Base-by-base conservation (phyloP, 495 filamentous ascomycete species). In the Penicillium alfredii region DNA sequence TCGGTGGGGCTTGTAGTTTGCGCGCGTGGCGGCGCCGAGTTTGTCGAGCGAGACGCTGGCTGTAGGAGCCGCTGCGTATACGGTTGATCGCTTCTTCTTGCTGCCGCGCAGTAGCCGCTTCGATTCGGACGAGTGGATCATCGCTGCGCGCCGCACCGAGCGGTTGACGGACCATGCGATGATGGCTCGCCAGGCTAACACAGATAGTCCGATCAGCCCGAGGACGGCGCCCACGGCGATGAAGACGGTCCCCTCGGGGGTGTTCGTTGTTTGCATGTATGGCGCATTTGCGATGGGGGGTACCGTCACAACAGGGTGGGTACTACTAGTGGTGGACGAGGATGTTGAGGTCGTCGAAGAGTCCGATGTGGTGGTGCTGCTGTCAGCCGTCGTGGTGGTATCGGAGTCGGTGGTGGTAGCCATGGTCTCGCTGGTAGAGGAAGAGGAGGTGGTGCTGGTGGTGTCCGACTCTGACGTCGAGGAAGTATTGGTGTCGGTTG, bases 191-290 rank as follows among this genome's bases (percentile, higher is more conserved):
- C 92, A 98, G 35, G 80, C 73, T 2, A 97, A 72, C 11, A 98
- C 73, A 14, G 80, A 74, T 8, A 86, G 63, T 3, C 78, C 87
- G 39, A 96, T 77, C 39, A 88, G 78, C 18, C 83, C 93, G 3
- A 98, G 74, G 19, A 81, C 81, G 12, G 88, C 86, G 29, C 93
- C 92, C 12, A 96, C 93, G 25, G 74, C 80, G 53, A 98, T 98
- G 68, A 98, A 98, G 20, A 98, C 81, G 15, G 92, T 96, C 11
- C 92, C 92, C 63, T 97, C 87, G 0, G 92, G 92, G 6, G 88
- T 73, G 28, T 70, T 82, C n/a, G 87, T 89, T 53, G 82, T 81
- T 51, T 93, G 86, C 88, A 98, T 95, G 56, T 86, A 98, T 17
- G 93, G 92, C 14, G 92, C 92, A 58, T 81, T 74, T 8, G 76